Evolutionary conservation across 1,139 yeast genomes (phyloP), one percentile per base, ranked within the genome.

Genomic region (Keqinozyma sinolaborantium): DNA sequence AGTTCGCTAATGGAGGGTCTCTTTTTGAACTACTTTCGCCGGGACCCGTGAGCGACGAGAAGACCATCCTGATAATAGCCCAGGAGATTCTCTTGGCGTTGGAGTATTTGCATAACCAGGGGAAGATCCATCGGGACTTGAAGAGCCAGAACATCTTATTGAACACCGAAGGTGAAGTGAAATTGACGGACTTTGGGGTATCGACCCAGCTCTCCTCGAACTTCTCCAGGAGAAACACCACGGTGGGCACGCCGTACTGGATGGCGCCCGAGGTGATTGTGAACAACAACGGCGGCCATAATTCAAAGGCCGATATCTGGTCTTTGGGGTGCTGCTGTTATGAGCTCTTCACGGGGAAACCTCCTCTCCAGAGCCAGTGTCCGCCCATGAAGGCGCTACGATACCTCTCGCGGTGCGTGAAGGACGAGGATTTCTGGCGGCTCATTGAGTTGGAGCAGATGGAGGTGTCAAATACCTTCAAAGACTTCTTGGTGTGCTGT

Each of bases 181-280:
- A 92, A 51, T 70, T 92, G 33, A 96, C 97, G 2, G 99, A 94
- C 58, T 92, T 92, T 61, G 99, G 98, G 1, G 95, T 92, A 3
- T 94, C 97, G 1, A 85, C 90, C 13, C 96, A 83, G 58, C 73
- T 81, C 33, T 83, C 88, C 19, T 85, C 78, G 48, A 86, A 79
- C 56, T 70, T 84, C 55, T 85, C 83, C 30, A 74, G 79, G 35
- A 54, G 95, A 42, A 82, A 84, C 47, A 92, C 98, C 0, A 92
- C 95, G 49, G 98, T 92, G 6, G 98, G 99, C 0, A 92, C 98
- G 0, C 98, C 99, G 1, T 92, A 90, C 54, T 92, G 97, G 94
- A 94, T 94, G 98, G 95, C 97, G 0, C 98, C 98, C 0, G 99
- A 94, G 50, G 95, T 92, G 2, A 83, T 92, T 27, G 63, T 79